These are phyloP conservation scores for Trichophaea hybrida DNA, from an alignment of 2,329 filamentous ascomycete genomes.

Conservation along the genomic window DNA sequence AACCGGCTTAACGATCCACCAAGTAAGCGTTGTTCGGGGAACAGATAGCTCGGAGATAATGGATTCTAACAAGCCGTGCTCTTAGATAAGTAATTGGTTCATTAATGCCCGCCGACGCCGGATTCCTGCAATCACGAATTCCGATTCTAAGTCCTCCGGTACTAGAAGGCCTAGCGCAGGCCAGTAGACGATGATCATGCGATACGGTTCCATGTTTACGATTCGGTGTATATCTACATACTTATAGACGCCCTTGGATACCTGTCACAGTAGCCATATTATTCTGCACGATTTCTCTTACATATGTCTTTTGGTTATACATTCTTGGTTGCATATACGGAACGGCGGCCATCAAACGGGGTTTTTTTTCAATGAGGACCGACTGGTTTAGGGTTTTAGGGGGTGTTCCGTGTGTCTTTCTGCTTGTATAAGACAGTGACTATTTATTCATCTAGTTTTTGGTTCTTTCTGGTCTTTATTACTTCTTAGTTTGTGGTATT, in stretches of 20 bases:
- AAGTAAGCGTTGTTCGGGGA: constrained; percentile 20
- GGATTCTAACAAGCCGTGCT: constrained; percentile 11
- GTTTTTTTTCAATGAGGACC: neutral
- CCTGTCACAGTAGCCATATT: neutral
- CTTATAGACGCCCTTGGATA: neutral
- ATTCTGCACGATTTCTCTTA: neutral
- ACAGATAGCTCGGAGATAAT: neutral
- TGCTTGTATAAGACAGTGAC: neutral
- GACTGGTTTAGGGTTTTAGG: neutral
- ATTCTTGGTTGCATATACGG: neutral
- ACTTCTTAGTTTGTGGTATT: neutral
- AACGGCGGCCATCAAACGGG: neutral
- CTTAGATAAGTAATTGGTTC: constrained; percentile 61
- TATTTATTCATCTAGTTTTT: neutral
- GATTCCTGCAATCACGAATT: constrained; percentile 44
- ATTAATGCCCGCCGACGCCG: constrained; percentile 60
- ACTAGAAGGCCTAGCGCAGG: neutral
- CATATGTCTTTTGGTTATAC: neutral
- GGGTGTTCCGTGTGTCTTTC: neutral
- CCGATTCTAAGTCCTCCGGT: neutral
- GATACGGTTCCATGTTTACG: neutral
- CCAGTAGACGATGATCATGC: neutral
- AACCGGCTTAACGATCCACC: constrained; percentile 56
- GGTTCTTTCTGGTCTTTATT: neutral
- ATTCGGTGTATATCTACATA: neutral